Evolutionary conservation across 352 stramenopile genomes (phyloP).

Genomic region (Phytopythium chamaehyphon): DNA sequence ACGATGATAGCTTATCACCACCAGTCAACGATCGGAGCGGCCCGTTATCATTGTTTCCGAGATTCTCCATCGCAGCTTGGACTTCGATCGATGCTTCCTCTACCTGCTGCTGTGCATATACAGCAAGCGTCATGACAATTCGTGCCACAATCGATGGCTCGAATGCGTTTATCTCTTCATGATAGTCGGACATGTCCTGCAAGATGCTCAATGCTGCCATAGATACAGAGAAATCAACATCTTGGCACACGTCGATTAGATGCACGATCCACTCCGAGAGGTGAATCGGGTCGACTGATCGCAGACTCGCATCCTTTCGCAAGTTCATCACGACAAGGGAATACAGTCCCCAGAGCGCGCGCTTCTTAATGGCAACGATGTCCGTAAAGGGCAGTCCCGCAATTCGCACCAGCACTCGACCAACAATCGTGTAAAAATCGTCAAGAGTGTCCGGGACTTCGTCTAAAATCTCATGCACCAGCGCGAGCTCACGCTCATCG

Average conservation of each 20-base stretch:
- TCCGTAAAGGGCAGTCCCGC: slow-evolving; percentile 69
- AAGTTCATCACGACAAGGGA: slow-evolving; percentile 73
- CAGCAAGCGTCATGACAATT: slow-evolving; percentile 85
- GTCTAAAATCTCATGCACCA: slow-evolving; percentile 48
- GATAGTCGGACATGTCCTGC: slow-evolving; percentile 75
- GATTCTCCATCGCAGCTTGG: slow-evolving; percentile 68
- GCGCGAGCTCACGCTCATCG: slow-evolving; percentile 18
- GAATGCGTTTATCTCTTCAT: slow-evolving; percentile 62
- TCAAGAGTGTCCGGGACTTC: slow-evolving; percentile 69
- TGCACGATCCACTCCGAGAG: slow-evolving; percentile 77
- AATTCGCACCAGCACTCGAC: slow-evolving; percentile 72
- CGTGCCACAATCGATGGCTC: slow-evolving; percentile 64
- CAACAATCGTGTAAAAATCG: slow-evolving; percentile 66
- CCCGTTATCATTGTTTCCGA: neutral
- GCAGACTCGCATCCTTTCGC: slow-evolving; percentile 17
- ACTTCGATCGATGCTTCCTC: slow-evolving; percentile 87
- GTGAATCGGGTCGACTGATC: slow-evolving; percentile 34
- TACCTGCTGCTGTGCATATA: slow-evolving; percentile 85
- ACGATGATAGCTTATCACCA: slow-evolving; percentile 20
- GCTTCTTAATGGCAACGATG: slow-evolving; percentile 75
- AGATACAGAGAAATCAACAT: slow-evolving; percentile 68
- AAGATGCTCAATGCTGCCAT: slow-evolving; percentile 75
- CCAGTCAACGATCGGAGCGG: slow-evolving; percentile 5
- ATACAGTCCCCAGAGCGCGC: slow-evolving; percentile 77
- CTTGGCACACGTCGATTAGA: slow-evolving; percentile 77